Evolutionary conservation across 164 flowering plant species (phyloP), one percentile per base, ranked within the genome.

Genomic region (Paratinospora sagittata): DNA sequence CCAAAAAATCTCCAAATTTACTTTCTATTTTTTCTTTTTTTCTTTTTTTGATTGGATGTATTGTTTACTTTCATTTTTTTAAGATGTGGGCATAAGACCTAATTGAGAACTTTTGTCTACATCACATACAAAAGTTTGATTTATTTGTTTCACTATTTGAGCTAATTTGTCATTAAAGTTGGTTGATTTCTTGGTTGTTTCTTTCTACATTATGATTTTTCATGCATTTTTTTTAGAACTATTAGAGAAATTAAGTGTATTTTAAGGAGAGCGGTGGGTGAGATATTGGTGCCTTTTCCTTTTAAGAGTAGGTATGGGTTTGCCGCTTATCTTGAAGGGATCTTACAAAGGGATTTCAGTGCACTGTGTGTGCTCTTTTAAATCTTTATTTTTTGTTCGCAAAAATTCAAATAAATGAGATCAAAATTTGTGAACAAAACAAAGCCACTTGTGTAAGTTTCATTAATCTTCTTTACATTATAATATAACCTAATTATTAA

Each of bases 161-260:
- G 21, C 19, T n/a, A 52, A 52, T 16, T 52, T 52, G 58, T 52
- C 58, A 16, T 16, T 6, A 52, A 6, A 52, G 58, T 14, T 16
- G 58, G 58, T 52, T 52, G n/a, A n/a, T n/a, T n/a, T n/a, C n/a
- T n/a, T n/a, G 58, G 58, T 13, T 52, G 58, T 52, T 52, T 52
- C 58, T 52, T 52, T 52, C 58, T 19, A 43, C 58, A 52, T 17
- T 52, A 52, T 52, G 16, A 2, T 14, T 52, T 49, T 16, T 52
- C 58, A 52, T 49, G 13, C 19, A 52, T 52, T 52, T n/a, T 0
- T 52, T 52, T 52, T 52, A 21, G 21, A 52, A 52, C 5, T 19
- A 52, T 17, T 52, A 52, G 58, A 52, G 58, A 17, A 14, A 17
- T 52, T 52, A 52, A 52, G 58, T 52, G 5, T 19, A 21, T 52